Evolutionary conservation across 768 basidiomycete species (phyloP).

Genomic region (Termitomyces sp.): DNA sequence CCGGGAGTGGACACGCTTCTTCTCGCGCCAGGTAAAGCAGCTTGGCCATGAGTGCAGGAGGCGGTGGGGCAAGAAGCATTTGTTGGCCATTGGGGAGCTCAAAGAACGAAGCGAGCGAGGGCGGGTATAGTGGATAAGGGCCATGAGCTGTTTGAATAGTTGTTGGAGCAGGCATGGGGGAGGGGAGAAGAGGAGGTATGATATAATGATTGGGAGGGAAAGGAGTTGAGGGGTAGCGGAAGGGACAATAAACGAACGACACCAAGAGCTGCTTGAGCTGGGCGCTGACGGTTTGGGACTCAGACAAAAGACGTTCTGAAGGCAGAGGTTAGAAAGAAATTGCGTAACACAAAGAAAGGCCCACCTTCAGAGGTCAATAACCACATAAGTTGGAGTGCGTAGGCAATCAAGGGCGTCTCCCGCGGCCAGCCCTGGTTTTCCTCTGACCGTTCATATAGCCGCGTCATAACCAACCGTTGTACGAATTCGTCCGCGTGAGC

Average conservation of each 20-base stretch:
- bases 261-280: constrained; percentile 30
- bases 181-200: constrained; percentile 38
- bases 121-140: constrained; percentile 42
- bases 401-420: constrained; percentile 41
- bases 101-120: constrained; percentile 23
- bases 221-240: constrained; percentile 51
- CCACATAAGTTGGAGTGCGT: constrained; percentile 55
- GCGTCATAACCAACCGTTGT: constrained; percentile 32
- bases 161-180: constrained; percentile 10
- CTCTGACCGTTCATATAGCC: constrained; percentile 32
- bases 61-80: constrained; percentile 32
- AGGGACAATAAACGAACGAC: constrained; percentile 46
- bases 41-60: constrained; percentile 53
- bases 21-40: constrained; percentile 59
- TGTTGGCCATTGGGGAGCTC: constrained; percentile 25
- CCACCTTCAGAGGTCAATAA: constrained; percentile 41
- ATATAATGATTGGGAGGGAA: constrained; percentile 56
- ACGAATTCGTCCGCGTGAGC: constrained; percentile 40
- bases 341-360: neutral
- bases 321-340: neutral
- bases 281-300: constrained; percentile 23
- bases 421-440: constrained; percentile 43
- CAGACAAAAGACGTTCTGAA: constrained; percentile 24
- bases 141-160: constrained; percentile 36
- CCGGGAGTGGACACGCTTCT: constrained; percentile 40